phyloP scores from a whole-genome alignment of 192 early-diverging fungal genomes.

The Coemansia sp. region DNA sequence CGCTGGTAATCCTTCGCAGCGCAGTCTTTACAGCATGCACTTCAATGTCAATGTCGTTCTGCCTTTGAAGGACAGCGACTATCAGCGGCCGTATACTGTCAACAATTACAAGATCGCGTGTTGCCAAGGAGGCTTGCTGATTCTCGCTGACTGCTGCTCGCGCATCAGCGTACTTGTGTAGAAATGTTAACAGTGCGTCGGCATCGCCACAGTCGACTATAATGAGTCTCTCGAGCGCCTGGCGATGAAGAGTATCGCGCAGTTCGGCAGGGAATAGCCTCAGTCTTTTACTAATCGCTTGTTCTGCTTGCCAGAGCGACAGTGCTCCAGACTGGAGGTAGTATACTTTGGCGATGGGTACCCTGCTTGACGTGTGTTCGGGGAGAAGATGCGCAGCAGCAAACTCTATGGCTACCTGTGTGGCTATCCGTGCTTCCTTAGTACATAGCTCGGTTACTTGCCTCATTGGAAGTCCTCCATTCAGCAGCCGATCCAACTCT shows the following conservation, averaged over 20 bases:
- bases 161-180: slow-evolving; percentile 38
- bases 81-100: slow-evolving; percentile 45
- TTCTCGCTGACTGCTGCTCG: neutral
- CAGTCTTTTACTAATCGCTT: slow-evolving; percentile 19
- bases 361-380: neutral
- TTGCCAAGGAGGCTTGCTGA: neutral
- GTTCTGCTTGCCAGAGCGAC: slow-evolving; percentile 34
- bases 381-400: slow-evolving; percentile 40
- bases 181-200: slow-evolving; percentile 39
- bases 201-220: slow-evolving; percentile 38
- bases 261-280: neutral
- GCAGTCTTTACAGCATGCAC: slow-evolving; percentile 37
- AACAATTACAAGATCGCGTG: slow-evolving; percentile 36
- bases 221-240: slow-evolving; percentile 37
- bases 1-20: slow-evolving; percentile 24
- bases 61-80: slow-evolving; percentile 26
- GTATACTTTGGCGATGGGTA: slow-evolving; percentile 18
- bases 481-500: slow-evolving; percentile 32
- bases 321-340: slow-evolving; percentile 37
- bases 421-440: slow-evolving; percentile 19
- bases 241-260: slow-evolving; percentile 10
- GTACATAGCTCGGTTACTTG: slow-evolving; percentile 42
- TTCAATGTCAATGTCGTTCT: slow-evolving; percentile 22
- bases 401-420: slow-evolving; percentile 35
- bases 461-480: slow-evolving; percentile 27